Percentiles rank a stretch among this genome's conserved stretches.
phyloP scores from a whole-genome alignment of 139 green algal species.

The Ostreobium quekettii region DNA sequence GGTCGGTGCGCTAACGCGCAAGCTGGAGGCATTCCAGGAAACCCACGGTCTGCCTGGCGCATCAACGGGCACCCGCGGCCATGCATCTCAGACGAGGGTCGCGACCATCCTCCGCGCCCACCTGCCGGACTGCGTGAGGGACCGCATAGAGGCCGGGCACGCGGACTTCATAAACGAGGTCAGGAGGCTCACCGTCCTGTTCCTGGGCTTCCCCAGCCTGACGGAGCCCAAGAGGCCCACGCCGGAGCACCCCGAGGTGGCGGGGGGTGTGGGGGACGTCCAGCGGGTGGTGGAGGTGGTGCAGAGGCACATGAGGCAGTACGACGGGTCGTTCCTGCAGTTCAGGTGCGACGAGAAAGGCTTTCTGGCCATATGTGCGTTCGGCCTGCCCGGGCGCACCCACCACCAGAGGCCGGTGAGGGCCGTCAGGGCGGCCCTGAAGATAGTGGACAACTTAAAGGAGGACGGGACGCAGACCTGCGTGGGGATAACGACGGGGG shows the following conservation, averaged over 20 bases:
- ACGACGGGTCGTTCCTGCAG: conserved; percentile 67
- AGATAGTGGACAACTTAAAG: conserved; percentile 26
- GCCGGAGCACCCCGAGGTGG: conserved; percentile 17
- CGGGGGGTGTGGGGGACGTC: conserved; percentile 30
- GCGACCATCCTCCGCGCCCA: conserved; percentile 59
- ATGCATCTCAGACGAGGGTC: conserved; percentile 26
- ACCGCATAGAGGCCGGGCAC: conserved; percentile 60
- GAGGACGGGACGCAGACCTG: conserved; percentile 23
- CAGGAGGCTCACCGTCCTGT: conserved; percentile 62
- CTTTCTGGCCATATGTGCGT: conserved; percentile 71
- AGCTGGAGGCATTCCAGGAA: no score
- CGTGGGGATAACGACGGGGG: conserved; percentile 64
- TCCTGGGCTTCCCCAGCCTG: conserved; percentile 77
- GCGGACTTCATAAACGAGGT: conserved; percentile 73
- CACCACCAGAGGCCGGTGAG: conserved; percentile 54
- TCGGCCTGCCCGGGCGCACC: conserved; percentile 65
- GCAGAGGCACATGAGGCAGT: conserved; percentile 55
- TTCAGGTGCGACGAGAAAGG: conserved; percentile 83
- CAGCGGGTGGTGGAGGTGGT: conserved; percentile 49
- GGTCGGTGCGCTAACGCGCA: no score
- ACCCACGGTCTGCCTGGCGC: no score
- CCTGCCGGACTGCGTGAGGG: conserved; percentile 52
- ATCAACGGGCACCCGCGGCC: no score
- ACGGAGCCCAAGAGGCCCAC: conserved; percentile 20
- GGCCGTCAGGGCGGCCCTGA: conserved; percentile 42